phyloP scores from a whole-genome alignment of 2,329 filamentous ascomycete species.

The Periconia digitata region DNA sequence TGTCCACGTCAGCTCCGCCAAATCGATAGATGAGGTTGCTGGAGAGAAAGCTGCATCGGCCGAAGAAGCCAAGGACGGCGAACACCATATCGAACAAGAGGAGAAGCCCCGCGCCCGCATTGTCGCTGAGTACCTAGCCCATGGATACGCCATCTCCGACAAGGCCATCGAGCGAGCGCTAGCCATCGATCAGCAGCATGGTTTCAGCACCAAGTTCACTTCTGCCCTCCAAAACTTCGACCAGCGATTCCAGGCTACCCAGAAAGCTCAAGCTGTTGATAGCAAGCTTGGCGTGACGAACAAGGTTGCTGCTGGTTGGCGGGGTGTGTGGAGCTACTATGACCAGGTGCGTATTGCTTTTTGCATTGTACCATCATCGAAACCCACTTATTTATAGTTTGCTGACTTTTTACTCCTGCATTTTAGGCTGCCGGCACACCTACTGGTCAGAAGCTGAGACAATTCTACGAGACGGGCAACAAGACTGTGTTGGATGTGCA shows the following conservation, averaged over 20 bases:
- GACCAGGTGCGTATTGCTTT: too few relatives aligned
- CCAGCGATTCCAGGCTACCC: constrained; percentile 80
- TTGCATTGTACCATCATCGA: too few relatives aligned
- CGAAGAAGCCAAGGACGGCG: constrained; percentile 51
- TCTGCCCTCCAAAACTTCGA: constrained; percentile 76
- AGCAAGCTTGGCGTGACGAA: constrained; percentile 78
- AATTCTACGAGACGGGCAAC: constrained; percentile 82
- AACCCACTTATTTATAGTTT: too few relatives aligned
- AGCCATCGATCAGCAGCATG: constrained; percentile 85
- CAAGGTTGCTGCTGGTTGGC: constrained; percentile 68
- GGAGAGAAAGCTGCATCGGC: constrained; percentile 61
- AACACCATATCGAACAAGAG: constrained; percentile 83
- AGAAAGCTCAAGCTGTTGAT: constrained; percentile 83
- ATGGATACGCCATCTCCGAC: constrained; percentile 84
- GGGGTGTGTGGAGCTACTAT: constrained; percentile 64
- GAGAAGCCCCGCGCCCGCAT: constrained; percentile 96
- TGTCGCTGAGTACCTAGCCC: constrained; percentile 92
- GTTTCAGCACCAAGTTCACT: constrained; percentile 79
- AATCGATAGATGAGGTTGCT: constrained; percentile 64
- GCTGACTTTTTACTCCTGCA: too few relatives aligned
- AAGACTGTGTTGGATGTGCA: constrained; percentile 96
- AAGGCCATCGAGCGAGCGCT: constrained; percentile 80
- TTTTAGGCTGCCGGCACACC: constrained; percentile 84
- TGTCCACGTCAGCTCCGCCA: constrained; percentile 76
- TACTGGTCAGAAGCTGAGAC: constrained; percentile 81